phyloP scores from a whole-genome alignment of 1,139 yeast genomes.

The Geotrichum fermentans region DNA sequence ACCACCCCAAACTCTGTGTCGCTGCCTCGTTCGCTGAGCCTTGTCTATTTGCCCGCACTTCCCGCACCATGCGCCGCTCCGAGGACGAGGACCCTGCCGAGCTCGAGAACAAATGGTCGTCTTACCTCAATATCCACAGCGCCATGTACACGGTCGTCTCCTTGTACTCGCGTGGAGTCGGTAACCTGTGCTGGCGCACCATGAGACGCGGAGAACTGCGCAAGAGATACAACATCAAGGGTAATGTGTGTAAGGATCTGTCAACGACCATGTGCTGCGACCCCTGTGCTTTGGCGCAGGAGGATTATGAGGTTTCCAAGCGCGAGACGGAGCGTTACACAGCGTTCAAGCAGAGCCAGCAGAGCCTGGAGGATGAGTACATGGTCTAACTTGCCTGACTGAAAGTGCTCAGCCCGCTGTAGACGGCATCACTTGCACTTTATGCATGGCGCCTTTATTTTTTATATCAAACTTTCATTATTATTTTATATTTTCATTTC shows the following conservation, averaged over 20 bases:
- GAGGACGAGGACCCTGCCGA: conserved; percentile 1
- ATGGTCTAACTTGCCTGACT: conserved; percentile 11
- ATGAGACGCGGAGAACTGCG: neutral
- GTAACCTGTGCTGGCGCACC: conserved; percentile 3
- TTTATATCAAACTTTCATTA: no score
- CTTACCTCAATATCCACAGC: neutral
- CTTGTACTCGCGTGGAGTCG: conserved; percentile 1
- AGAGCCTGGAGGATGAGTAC: conserved; percentile 3
- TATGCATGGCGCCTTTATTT: no score
- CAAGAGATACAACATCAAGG: conserved; percentile 9
- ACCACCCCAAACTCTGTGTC: neutral
- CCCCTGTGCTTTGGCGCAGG: conserved; percentile 17
- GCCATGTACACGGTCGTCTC: neutral
- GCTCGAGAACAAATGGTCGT: neutral
- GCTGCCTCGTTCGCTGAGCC: neutral
- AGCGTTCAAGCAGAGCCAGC: conserved; percentile 1
- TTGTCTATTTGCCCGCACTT: conserved; percentile 9
- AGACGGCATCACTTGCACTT: no score
- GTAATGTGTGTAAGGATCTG: conserved; percentile 4
- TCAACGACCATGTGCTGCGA: neutral
- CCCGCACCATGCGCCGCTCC: conserved; percentile 1
- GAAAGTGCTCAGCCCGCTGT: no score
- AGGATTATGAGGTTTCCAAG: conserved; percentile 6
- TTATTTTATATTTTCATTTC: no score
- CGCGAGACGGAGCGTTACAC: conserved; percentile 1